These are phyloP conservation scores for Hydnum rufescens DNA, from an alignment of 768 basidiomycete species.

Conservation along the genomic window DNA sequence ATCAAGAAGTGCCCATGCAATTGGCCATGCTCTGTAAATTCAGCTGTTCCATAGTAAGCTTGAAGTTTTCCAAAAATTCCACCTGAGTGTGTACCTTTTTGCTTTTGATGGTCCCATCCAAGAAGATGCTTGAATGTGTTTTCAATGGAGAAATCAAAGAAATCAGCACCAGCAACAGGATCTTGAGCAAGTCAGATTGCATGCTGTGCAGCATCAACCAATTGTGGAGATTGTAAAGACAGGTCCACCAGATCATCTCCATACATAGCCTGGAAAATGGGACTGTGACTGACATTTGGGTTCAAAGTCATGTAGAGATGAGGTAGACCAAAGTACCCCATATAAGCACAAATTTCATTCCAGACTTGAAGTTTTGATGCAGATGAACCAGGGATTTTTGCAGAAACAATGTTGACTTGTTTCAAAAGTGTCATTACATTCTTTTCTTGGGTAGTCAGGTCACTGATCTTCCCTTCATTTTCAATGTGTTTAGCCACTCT, in stretches of 20 bases:
- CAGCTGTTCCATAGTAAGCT: too few species aligned
- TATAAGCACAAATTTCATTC: constrained; percentile 16
- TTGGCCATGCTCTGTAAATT: constrained; percentile 13
- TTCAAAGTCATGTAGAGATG: constrained; percentile 17
- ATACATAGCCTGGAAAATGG: too few species aligned
- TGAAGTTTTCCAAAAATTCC: constrained; percentile 20
- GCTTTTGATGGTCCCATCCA: constrained; percentile 16
- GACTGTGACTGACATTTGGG: constrained; percentile 13
- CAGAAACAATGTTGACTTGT: constrained; percentile 17
- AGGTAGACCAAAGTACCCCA: constrained; percentile 16
- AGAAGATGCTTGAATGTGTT: constrained; percentile 16
- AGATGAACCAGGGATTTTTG: constrained; percentile 18
- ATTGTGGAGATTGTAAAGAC: constrained; percentile 10
- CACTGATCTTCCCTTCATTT: constrained; percentile 3
- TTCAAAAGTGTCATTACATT: constrained; percentile 14
- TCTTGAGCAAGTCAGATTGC: too few species aligned
- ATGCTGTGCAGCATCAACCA: constrained; percentile 10
- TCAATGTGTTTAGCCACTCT: constrained; percentile 8
- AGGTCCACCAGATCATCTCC: constrained; percentile 6
- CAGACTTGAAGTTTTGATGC: constrained; percentile 14
- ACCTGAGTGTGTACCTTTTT: constrained; percentile 9
- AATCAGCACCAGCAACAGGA: too few species aligned
- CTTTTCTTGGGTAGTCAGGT: constrained; percentile 10
- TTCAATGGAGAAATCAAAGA: too few species aligned
- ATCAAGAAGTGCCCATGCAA: constrained; percentile 20